These are phyloP conservation scores for Neonectria coccinea DNA, from an alignment of 2,329 filamentous ascomycete species.

Conservation along the genomic window DNA sequence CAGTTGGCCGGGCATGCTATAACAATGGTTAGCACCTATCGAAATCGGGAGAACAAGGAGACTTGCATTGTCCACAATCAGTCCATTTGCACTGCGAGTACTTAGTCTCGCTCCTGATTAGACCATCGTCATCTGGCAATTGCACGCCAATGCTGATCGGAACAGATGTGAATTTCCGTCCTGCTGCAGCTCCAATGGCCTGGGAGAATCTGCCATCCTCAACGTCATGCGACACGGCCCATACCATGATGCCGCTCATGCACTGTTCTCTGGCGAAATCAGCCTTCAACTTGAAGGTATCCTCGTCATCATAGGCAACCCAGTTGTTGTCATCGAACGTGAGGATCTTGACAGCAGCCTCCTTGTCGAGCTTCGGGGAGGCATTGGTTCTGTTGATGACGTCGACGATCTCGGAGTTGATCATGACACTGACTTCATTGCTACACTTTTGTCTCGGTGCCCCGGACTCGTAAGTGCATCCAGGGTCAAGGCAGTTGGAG, in stretches of 20 bases:
- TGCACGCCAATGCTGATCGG: no score
- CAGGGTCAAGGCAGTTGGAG: slow-evolving; percentile 1
- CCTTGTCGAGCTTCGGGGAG: no score
- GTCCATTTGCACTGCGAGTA: no score
- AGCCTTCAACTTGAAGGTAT: slow-evolving; percentile 23
- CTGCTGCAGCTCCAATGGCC: no score
- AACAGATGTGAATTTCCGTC: neutral
- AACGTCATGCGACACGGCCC: slow-evolving; percentile 31
- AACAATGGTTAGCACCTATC: no score
- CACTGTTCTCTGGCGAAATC: slow-evolving; percentile 18
- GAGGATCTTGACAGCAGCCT: slow-evolving; percentile 13
- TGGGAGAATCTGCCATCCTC: no score
- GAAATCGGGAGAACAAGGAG: no score
- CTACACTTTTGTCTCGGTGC: slow-evolving; percentile 22
- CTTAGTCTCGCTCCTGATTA: no score
- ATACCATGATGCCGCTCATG: slow-evolving; percentile 32
- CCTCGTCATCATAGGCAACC: slow-evolving; percentile 26
- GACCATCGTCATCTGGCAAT: no score
- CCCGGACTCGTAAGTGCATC: slow-evolving; percentile 11
- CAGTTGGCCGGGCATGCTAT: no score
- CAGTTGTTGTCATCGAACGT: slow-evolving; percentile 16
- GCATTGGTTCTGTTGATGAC: no score
- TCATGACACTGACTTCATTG: slow-evolving; percentile 15
- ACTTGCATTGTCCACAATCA: no score
- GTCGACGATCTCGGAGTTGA: slow-evolving; percentile 29